A percentile compares a stretch with the other conserved stretches of the same genome.
phyloP scores from a whole-genome alignment of 2,329 filamentous ascomycete species.

The Plenodomus lindquistii region DNA sequence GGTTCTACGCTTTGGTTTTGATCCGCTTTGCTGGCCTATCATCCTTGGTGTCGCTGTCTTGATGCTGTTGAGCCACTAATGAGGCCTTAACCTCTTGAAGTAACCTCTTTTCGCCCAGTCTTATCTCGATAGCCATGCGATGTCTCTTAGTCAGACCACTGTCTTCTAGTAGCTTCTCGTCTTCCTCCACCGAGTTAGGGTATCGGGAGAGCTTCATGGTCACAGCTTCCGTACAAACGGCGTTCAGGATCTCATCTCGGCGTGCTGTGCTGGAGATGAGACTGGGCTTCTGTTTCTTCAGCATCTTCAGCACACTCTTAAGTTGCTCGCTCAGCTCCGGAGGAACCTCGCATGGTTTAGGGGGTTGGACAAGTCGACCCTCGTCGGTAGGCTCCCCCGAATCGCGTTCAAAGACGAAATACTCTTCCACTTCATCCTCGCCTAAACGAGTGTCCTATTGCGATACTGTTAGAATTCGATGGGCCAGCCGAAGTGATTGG shows the following conservation, averaged over 20 bases:
- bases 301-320: conserved; percentile 13
- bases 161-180: conserved; percentile 13
- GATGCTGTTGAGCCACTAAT: background rate
- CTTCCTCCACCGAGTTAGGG: conserved; percentile 15
- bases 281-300: conserved; percentile 15
- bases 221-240: conserved; percentile 10
- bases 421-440: conserved; percentile 18
- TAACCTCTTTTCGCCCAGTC: conserved; percentile 23
- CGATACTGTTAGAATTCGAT: background rate
- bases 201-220: conserved; percentile 17
- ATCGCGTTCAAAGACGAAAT: conserved; percentile 27
- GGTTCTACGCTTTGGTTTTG: background rate
- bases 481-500: background rate
- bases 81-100: conserved; percentile 18
- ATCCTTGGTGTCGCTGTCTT: background rate
- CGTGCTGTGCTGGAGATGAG: conserved; percentile 15
- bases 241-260: conserved; percentile 12
- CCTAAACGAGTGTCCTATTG: conserved; percentile 9
- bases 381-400: conserved; percentile 25
- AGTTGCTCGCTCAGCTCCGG: conserved; percentile 25
- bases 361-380: conserved; percentile 14
- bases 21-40: background rate
- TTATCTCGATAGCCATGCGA: conserved; percentile 24
- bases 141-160: conserved; percentile 11
- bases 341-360: conserved; percentile 14